Percentiles rank a stretch among this genome's conserved stretches.
These are phyloP conservation scores for Gastrolobium villosum DNA, from an alignment of 306 rosid species.

Conservation along the genomic window DNA sequence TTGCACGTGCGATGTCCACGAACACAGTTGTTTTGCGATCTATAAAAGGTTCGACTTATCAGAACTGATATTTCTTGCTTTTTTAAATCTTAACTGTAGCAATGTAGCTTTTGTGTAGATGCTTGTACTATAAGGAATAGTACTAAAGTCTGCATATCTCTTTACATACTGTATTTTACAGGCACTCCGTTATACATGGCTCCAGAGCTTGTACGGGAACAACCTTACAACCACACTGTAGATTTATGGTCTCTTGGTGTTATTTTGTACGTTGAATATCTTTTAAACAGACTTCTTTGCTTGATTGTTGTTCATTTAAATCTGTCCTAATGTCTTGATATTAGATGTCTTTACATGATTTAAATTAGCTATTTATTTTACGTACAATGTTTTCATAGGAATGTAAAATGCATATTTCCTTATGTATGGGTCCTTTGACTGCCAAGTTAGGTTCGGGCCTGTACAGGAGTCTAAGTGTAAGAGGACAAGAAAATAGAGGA, in stretches of 20 bases:
- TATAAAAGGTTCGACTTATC: constrained; percentile 80
- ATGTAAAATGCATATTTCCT: constrained; percentile 2
- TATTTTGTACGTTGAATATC: constrained; percentile 73
- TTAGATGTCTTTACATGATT: constrained; percentile 29
- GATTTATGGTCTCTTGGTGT: constrained; percentile 99
- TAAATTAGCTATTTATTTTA: constrained; percentile 16
- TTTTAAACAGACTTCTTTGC: constrained; percentile 36
- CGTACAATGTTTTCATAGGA: not conserved
- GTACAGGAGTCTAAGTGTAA: not conserved
- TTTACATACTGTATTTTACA: constrained; percentile 46
- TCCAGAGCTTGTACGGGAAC: constrained; percentile 97
- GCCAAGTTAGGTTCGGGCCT: not conserved
- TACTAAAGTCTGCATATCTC: constrained; percentile 1
- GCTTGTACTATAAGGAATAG: constrained; percentile 12
- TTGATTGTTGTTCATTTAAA: constrained; percentile 34
- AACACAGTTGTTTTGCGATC: constrained; percentile 97
- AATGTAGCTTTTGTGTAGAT: constrained; percentile 34
- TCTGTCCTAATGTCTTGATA: constrained; percentile 23
- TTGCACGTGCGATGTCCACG: constrained; percentile 99
- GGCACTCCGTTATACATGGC: constrained; percentile 99
- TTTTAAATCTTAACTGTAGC: constrained; percentile 29
- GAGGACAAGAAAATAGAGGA: not conserved
- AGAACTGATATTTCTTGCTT: constrained; percentile 17
- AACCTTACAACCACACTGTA: constrained; percentile 96
- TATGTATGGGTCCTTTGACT: not conserved